Conservation (phyloP, 31 red algal species). For the Porphyra umbilicalis region DNA sequence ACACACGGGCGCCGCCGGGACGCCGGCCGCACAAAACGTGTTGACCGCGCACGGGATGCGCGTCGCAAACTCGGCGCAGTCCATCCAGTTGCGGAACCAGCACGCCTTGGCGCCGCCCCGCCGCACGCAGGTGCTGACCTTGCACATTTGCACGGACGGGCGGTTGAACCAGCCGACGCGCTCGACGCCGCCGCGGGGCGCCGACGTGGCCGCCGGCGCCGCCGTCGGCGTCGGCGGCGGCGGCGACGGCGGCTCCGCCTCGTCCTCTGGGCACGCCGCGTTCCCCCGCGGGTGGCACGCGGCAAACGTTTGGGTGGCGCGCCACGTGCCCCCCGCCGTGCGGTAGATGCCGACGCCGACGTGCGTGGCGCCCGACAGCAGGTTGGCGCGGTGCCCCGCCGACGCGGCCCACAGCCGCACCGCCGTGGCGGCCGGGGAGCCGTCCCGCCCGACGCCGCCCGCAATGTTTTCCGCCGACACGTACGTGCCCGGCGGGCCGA, state of each 20-base stretch:
- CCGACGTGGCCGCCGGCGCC: neutral
- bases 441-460: neutral
- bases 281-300: neutral
- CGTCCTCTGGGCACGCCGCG: neutral
- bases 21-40: neutral
- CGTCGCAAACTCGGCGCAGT: neutral
- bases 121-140: neutral
- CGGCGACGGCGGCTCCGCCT: neutral
- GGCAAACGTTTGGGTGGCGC: neutral
- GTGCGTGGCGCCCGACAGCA: neutral
- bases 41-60: neutral
- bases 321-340: neutral
- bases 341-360: neutral
- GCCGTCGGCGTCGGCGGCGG: neutral
- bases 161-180: neutral
- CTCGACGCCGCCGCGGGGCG: neutral
- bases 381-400: neutral
- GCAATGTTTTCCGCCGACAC: neutral
- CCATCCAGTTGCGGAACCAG: neutral
- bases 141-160: neutral
- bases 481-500: neutral
- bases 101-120: neutral
- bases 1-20: neutral
- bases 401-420: neutral
- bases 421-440: neutral